phyloP scores from a whole-genome alignment of 345 rosid species.

The Gossypium mustelinum region DNA sequence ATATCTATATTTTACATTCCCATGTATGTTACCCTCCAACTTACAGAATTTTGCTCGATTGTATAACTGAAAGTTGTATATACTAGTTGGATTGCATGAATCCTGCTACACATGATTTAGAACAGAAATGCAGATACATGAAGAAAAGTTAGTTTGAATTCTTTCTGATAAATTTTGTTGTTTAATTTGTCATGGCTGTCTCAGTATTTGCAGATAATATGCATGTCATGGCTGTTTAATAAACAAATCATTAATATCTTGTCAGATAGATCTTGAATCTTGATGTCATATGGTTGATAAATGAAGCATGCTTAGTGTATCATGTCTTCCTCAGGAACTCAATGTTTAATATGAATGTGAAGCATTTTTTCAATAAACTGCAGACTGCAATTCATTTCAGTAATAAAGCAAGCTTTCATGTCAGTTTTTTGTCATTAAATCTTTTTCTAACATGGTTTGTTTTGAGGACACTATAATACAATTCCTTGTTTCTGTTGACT shows the following conservation, averaged over 20 bases:
- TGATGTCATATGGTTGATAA: neutral
- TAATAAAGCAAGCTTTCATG: neutral
- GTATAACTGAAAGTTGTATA: neutral
- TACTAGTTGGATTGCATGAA: neutral
- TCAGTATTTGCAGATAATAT: conserved; percentile 24
- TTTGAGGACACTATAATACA: neutral
- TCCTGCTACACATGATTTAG: neutral
- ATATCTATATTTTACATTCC: conserved; percentile 13
- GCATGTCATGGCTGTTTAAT: neutral
- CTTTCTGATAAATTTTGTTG: neutral
- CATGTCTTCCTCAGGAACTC: conserved; percentile 1
- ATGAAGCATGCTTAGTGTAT: conserved; percentile 16
- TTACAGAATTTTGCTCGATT: neutral
- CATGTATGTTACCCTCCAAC: conserved; percentile 22
- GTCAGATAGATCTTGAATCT: conserved; percentile 1
- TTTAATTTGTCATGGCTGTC: neutral
- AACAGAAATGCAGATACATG: neutral
- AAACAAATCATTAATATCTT: neutral
- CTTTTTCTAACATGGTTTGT: neutral
- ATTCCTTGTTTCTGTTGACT: neutral
- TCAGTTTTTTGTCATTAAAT: too few relatives aligned
- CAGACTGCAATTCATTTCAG: neutral
- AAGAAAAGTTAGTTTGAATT: neutral
- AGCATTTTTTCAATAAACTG: neutral
- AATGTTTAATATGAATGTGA: neutral